A percentile compares a stretch with the other conserved stretches of the same genome.
These are phyloP conservation scores for Boletus rex-veris DNA, from an alignment of 768 basidiomycete species.

Conservation along the genomic window DNA sequence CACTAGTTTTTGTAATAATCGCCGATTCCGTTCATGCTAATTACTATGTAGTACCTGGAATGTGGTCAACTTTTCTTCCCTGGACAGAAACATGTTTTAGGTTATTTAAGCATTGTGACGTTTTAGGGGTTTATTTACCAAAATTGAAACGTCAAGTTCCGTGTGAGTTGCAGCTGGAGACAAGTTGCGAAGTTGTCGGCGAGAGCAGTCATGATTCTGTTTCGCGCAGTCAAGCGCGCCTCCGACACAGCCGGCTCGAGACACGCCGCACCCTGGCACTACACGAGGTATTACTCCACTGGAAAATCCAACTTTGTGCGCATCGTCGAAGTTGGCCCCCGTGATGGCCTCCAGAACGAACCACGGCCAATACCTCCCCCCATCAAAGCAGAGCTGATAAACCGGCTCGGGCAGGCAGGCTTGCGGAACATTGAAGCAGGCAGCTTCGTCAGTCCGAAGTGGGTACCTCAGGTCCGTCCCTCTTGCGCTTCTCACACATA, in stretches of 20 bases:
- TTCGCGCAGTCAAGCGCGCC: slow-evolving; percentile 1
- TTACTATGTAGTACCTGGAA: too few species aligned
- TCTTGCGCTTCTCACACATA: background rate
- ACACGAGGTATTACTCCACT: slow-evolving; percentile 1
- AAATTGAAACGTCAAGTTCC: background rate
- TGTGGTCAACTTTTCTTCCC: too few species aligned
- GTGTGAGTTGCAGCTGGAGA: background rate
- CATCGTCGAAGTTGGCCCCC: slow-evolving; percentile 87
- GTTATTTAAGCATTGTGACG: too few species aligned
- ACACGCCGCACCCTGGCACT: background rate
- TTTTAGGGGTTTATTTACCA: slow-evolving; percentile 5
- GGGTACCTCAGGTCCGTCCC: slow-evolving; percentile 74
- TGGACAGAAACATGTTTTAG: too few species aligned
- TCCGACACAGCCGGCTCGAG: background rate
- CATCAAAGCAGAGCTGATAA: slow-evolving; percentile 77
- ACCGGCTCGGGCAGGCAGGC: slow-evolving; percentile 68
- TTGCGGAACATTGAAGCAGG: slow-evolving; percentile 73
- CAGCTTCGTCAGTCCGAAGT: slow-evolving; percentile 90
- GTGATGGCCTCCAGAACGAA: slow-evolving; percentile 93
- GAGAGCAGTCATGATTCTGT: slow-evolving; percentile 8
- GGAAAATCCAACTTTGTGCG: slow-evolving; percentile 24
- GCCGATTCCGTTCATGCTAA: too few species aligned
- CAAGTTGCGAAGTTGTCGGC: too few species aligned
- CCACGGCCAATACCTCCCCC: slow-evolving; percentile 65
- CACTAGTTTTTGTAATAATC: too few species aligned